Evolutionary conservation across 2,329 filamentous ascomycete genomes (phyloP).

Genomic region (Lecanicillium sp.): DNA sequence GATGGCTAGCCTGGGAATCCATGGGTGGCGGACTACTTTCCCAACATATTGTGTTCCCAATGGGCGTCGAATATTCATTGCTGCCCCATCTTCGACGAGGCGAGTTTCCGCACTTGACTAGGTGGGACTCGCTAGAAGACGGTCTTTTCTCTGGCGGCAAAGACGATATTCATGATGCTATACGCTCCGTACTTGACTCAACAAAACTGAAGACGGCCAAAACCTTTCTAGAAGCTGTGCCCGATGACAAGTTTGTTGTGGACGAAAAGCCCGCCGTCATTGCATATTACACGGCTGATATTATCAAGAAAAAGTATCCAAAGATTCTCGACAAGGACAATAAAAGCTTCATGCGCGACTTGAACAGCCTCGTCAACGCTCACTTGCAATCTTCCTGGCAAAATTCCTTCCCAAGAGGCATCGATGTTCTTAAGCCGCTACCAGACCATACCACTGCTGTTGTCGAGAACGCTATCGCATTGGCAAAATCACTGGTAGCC

Average conservation of each 20-base stretch:
- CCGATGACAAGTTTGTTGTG: conserved; percentile 51
- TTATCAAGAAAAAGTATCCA: conserved; percentile 57
- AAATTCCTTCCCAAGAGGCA: conserved; percentile 65
- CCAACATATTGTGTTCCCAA: conserved; percentile 75
- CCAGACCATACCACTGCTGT: conserved; percentile 67
- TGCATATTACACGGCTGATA: conserved; percentile 65
- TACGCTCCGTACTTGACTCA: conserved; percentile 51
- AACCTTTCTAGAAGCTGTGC: conserved; percentile 54
- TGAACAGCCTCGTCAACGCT: conserved; percentile 70
- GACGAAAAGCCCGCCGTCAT: conserved; percentile 60
- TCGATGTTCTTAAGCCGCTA: conserved; percentile 73
- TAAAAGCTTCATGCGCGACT: conserved; percentile 49
- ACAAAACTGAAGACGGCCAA: conserved; percentile 47
- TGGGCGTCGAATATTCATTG: conserved; percentile 67
- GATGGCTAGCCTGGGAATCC: conserved; percentile 88
- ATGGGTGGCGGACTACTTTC: conserved; percentile 79
- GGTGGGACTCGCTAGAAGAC: conserved; percentile 62
- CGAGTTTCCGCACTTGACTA: conserved; percentile 63
- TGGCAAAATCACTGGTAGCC: conserved; percentile 66
- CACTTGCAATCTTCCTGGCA: conserved; percentile 86
- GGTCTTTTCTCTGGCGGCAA: conserved; percentile 67
- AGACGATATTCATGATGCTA: conserved; percentile 51
- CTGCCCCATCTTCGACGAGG: conserved; percentile 67
- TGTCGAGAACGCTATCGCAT: conserved; percentile 58
- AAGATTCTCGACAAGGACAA: conserved; percentile 49